Base-by-base conservation (phyloP, 495 filamentous ascomycete species). In the Usnea hakonensis region DNA sequence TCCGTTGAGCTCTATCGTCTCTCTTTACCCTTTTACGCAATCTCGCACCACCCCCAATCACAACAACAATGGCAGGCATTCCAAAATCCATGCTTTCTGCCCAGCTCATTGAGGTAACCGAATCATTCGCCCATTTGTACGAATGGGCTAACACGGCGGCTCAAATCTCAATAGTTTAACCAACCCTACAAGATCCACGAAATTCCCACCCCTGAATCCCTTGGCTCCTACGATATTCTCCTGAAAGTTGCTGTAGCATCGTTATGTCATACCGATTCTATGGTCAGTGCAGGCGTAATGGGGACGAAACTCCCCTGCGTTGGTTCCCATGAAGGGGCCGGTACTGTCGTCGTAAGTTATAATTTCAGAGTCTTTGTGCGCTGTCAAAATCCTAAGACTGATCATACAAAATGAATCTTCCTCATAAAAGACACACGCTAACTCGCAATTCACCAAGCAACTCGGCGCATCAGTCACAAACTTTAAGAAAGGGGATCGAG, bases 221-320 rank as follows among this genome's bases (percentile, higher is more conserved):
- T 84, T 17, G 62, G 68, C 16, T 73, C 75, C 2, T 67, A 79
- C 61, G 82, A 85, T 64, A 64, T 85, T 16, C 80, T 85, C 44
- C 73, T 85, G 65, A 83, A 83, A 71, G 73, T 83, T 50, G 81
- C 76, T 52, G 82, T 81, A 21, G 83, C 79, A 36, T 82, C 79
- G 14, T 75, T 83, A 66, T 86, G 83, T 74, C 83, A 86, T 71
- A 85, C 84, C 10, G 84, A 85, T 69, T 62, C 69, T 62, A 83
- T 84, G 75, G 77, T 80, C 37, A 64, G 64, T 43, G 67, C 73
- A 2, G 80, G 84, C 58, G 58, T 73, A 52, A 68, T 79, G 68
- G 65, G 65, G 28, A 72, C 75, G 21, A 59, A 65, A 19, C 73
- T 85, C 9, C 81, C 83, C 0, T 74, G 73, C 58, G 84, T 75